These are phyloP conservation scores for Argentina anserina DNA, from an alignment of 306 rosid genomes.

Conservation along the genomic window DNA sequence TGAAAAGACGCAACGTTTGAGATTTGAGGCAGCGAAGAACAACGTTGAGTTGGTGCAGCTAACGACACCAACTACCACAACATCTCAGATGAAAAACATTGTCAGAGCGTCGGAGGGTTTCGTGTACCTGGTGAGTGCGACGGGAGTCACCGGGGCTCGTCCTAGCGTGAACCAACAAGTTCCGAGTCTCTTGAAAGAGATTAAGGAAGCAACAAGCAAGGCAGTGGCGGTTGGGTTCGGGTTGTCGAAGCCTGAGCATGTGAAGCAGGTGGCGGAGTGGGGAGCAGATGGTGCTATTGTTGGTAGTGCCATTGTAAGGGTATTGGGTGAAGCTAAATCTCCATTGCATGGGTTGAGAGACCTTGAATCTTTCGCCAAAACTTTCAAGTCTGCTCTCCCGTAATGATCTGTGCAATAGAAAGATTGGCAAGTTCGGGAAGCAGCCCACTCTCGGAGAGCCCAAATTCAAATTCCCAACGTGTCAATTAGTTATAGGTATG, in stretches of 20 bases:
- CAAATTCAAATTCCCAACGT: too few species aligned
- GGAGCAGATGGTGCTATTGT: conserved; percentile 93
- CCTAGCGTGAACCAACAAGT: conserved; percentile 58
- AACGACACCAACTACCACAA: conserved; percentile 81
- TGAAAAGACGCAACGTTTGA: conserved; percentile 60
- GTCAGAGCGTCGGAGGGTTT: conserved; percentile 79
- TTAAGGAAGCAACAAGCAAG: conserved; percentile 70
- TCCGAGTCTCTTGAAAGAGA: conserved; percentile 49
- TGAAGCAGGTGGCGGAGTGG: conserved; percentile 77
- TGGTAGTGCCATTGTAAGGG: conserved; percentile 84
- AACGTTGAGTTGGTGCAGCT: conserved; percentile 73
- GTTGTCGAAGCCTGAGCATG: conserved; percentile 82
- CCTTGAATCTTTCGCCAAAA: conserved; percentile 48
- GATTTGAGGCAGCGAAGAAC: conserved; percentile 62
- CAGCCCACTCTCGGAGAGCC: too few species aligned
- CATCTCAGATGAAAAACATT: conserved; percentile 59
- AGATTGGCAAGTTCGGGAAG: too few species aligned
- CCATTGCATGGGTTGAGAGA: conserved; percentile 72
- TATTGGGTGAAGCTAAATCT: conserved; percentile 70
- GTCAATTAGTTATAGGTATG: too few species aligned
- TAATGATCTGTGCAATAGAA: conserved; percentile 10
- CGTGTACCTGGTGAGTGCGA: conserved; percentile 76
- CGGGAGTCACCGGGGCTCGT: conserved; percentile 85
- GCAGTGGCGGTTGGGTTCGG: conserved; percentile 94
- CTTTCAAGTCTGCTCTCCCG: conserved; percentile 53